A percentile compares a stretch with the other conserved stretches of the same genome.
Conservation (phyloP, 106 monocot genomes). For the Platanthera zijinensis region DNA sequence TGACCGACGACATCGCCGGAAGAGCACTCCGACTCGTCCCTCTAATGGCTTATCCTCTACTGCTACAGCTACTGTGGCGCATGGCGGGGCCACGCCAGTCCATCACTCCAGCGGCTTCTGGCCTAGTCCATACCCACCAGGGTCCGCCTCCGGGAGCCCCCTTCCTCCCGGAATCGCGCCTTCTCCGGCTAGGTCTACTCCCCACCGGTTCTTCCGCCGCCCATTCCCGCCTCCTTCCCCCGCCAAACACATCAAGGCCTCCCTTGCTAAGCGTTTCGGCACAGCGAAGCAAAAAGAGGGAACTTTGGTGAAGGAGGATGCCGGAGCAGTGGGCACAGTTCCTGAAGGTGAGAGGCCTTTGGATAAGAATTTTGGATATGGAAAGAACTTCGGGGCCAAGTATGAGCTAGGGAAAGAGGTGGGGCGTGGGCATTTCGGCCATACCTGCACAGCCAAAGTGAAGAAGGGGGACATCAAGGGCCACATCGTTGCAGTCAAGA, state of each 20-base stretch:
- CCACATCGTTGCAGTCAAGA: slow-evolving; percentile 31
- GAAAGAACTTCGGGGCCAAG: slow-evolving; percentile 30
- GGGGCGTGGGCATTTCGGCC: slow-evolving; percentile 37
- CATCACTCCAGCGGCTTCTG: slow-evolving; percentile 13
- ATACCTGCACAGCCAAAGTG: slow-evolving; percentile 26
- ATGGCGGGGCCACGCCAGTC: slow-evolving; percentile 10
- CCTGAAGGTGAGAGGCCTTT: slow-evolving; percentile 10
- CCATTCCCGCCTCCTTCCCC: slow-evolving; percentile 59
- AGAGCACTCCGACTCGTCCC: background rate
- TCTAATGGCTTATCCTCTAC: background rate
- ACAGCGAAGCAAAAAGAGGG: slow-evolving; percentile 17
- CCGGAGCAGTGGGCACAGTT: slow-evolving; percentile 10
- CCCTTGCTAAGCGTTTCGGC: slow-evolving; percentile 32
- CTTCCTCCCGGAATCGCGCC: slow-evolving; percentile 17
- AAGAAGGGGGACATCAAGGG: slow-evolving; percentile 36
- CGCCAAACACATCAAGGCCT: slow-evolving; percentile 41
- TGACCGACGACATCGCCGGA: background rate
- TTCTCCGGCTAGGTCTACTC: slow-evolving; percentile 34
- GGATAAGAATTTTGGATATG: slow-evolving; percentile 39
- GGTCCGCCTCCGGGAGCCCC: slow-evolving; percentile 16
- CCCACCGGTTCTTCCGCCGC: slow-evolving; percentile 43
- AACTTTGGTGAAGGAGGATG: slow-evolving; percentile 21
- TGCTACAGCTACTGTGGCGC: background rate
- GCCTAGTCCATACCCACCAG: slow-evolving; percentile 22
- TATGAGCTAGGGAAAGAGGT: slow-evolving; percentile 37